A percentile compares a stretch with the other conserved stretches of the same genome.
phyloP scores from a whole-genome alignment of 1,284 basidiomycete species.

The Pisolithus thermaeus region DNA sequence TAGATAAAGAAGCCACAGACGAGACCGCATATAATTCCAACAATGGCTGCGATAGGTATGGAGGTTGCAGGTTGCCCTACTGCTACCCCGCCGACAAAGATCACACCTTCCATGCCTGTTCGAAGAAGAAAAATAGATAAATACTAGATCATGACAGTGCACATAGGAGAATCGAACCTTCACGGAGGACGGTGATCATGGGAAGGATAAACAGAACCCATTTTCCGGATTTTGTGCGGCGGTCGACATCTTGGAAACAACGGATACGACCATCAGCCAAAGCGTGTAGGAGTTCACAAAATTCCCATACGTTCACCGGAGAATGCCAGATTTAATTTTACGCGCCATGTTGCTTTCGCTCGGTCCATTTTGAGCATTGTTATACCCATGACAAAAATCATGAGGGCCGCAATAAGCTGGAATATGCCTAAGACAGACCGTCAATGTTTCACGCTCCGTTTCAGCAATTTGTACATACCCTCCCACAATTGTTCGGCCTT shows the following conservation, averaged over 20 bases:
- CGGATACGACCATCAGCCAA: neutral
- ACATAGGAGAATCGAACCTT: conserved; percentile 45
- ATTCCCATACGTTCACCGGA: conserved; percentile 42
- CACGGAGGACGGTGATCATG: conserved; percentile 84
- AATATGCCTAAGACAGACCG: conserved; percentile 59
- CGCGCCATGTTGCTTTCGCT: conserved; percentile 84
- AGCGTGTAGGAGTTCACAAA: neutral
- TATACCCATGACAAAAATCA: conserved; percentile 81
- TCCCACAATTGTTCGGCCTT: conserved; percentile 77
- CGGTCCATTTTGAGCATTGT: conserved; percentile 72
- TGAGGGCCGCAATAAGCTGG: conserved; percentile 70
- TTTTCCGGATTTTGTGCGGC: conserved; percentile 51
- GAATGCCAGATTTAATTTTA: conserved; percentile 82
- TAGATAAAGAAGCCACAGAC: conserved; percentile 68
- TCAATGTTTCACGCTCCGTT: neutral
- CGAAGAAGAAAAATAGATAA: neutral
- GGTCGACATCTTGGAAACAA: conserved; percentile 33
- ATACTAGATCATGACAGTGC: neutral
- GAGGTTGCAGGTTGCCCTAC: conserved; percentile 74
- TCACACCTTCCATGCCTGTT: conserved; percentile 77
- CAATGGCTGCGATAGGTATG: conserved; percentile 85
- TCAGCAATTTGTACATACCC: conserved; percentile 25
- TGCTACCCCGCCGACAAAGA: conserved; percentile 91
- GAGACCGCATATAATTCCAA: conserved; percentile 74
- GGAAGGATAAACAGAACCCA: conserved; percentile 88